A percentile compares a stretch with the other conserved stretches of the same genome.
These are phyloP conservation scores for Graphilbum sp. DNA, from an alignment of 2,329 filamentous ascomycete species.

Conservation along the genomic window DNA sequence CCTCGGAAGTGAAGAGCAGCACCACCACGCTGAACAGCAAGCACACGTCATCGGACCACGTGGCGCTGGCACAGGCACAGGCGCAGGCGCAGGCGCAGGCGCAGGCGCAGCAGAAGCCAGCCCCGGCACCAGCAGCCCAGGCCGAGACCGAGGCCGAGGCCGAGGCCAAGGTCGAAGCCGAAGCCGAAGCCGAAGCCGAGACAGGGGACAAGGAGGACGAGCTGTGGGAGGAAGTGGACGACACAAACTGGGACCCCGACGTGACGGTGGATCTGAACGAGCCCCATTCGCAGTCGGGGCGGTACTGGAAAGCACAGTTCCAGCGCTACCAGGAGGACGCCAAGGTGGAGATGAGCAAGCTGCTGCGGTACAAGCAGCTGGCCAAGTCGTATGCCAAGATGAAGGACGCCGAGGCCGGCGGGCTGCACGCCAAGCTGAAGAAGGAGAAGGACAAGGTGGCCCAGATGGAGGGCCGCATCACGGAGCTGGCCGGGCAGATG, in stretches of 20 bases:
- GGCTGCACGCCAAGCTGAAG: constrained; percentile 47
- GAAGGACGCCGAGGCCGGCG: constrained; percentile 56
- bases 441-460: constrained; percentile 51
- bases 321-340: constrained; percentile 58
- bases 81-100: background rate
- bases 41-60: no score
- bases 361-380: constrained; percentile 64
- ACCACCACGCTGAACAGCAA: no score
- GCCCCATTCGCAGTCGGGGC: constrained; percentile 57
- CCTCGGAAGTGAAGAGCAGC: no score
- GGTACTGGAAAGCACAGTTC: constrained; percentile 68
- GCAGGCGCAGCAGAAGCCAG: constrained; percentile 2
- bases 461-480: constrained; percentile 45
- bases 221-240: constrained; percentile 37
- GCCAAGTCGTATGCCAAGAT: constrained; percentile 65
- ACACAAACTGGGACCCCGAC: constrained; percentile 31
- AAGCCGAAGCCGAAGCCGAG: constrained; percentile 13
- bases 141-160: background rate
- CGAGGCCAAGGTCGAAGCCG: background rate
- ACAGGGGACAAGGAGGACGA: constrained; percentile 17
- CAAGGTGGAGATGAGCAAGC: constrained; percentile 56
- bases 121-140: constrained; percentile 11
- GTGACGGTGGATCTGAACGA: constrained; percentile 56
- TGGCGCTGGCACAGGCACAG: no score
- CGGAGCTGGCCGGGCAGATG: constrained; percentile 43